Conservation (phyloP, 2,329 filamentous ascomycete species). For the Diaporthe ampelina region DNA sequence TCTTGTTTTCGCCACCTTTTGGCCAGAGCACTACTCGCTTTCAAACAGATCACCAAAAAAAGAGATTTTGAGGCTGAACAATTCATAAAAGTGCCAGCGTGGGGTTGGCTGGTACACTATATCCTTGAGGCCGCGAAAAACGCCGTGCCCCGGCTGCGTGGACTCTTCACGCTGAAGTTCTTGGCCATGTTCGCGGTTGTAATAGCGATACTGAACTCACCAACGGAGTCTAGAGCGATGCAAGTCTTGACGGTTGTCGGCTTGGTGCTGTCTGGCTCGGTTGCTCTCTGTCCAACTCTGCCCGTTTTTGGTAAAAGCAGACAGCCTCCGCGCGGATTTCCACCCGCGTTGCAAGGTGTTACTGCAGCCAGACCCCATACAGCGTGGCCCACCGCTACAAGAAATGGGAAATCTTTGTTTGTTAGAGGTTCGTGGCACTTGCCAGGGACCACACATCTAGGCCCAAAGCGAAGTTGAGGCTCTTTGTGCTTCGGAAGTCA, state of each 20-base stretch:
- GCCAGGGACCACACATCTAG: too few species aligned
- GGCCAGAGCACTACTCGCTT: background rate
- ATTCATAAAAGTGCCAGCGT: background rate
- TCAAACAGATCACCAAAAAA: background rate
- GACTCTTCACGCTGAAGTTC: background rate
- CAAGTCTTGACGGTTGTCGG: background rate
- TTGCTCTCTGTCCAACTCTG: background rate
- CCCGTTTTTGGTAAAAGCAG: background rate
- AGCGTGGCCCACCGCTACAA: too few species aligned
- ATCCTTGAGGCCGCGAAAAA: background rate
- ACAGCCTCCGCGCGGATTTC: background rate
- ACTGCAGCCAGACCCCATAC: background rate
- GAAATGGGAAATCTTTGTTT: too few species aligned
- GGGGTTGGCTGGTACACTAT: constrained; percentile 1
- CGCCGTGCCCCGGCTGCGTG: background rate
- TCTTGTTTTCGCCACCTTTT: background rate
- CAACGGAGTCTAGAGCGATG: background rate
- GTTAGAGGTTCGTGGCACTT: too few species aligned
- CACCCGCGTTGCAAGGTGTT: background rate
- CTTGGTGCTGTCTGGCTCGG: background rate
- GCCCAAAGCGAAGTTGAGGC: too few species aligned
- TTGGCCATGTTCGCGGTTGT: background rate
- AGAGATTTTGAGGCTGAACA: background rate
- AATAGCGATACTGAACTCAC: background rate
- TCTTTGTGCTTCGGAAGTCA: too few species aligned